phyloP scores from a whole-genome alignment of 2,329 filamentous ascomycete genomes.

The Lasiodiplodia citricola region DNA sequence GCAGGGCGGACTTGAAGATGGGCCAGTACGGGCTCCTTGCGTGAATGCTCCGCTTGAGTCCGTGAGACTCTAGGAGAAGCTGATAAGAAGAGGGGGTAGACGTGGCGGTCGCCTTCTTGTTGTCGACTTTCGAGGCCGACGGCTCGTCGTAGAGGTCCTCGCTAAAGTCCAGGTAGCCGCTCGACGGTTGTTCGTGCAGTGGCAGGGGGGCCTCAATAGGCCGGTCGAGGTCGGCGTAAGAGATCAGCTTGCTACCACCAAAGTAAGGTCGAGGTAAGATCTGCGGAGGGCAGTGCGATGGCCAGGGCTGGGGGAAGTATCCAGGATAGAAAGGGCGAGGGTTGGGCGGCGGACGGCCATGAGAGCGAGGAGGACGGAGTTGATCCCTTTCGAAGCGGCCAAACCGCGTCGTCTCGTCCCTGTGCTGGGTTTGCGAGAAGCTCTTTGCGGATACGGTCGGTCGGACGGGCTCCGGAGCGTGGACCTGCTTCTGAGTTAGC shows the following conservation, averaged over 20 bases:
- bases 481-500: background rate
- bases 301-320: background rate
- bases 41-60: background rate
- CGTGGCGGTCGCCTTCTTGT: background rate
- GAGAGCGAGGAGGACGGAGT: background rate
- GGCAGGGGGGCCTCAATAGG: background rate
- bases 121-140: background rate
- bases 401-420: background rate
- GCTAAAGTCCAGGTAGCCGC: background rate
- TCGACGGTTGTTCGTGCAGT: background rate
- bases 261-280: background rate
- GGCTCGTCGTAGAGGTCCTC: constrained; percentile 13
- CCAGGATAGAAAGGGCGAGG: background rate
- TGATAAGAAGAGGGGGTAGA: background rate
- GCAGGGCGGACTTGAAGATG: background rate
- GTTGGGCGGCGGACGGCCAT: background rate
- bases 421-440: background rate
- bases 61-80: background rate
- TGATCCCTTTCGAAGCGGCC: constrained; percentile 3
- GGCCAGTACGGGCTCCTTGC: constrained; percentile 3
- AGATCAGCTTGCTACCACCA: background rate
- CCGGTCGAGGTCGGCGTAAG: constrained; percentile 4
- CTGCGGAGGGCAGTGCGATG: background rate
- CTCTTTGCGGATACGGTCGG: background rate
- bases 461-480: background rate